Conservation (phyloP, 345 rosid genomes). For the Leavenworthia alabamica region DNA sequence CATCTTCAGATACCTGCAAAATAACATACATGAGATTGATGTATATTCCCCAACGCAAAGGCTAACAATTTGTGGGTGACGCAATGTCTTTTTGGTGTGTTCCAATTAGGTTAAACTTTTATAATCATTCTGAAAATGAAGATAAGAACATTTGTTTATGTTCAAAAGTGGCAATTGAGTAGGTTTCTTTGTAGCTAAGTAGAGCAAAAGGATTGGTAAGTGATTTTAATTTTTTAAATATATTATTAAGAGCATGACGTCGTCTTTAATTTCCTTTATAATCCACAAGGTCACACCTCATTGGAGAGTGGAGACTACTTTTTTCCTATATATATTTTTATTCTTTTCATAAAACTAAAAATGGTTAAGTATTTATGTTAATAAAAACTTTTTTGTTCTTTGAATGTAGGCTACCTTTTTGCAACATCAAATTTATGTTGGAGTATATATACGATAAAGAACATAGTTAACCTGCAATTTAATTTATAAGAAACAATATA, state of each 20-base stretch:
- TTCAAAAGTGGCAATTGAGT: background rate
- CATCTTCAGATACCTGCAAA: background rate
- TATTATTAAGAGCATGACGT: too few species aligned
- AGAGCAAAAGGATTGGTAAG: slow-evolving; percentile 16
- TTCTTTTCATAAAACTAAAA: background rate
- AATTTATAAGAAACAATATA: too few species aligned
- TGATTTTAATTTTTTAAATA: background rate
- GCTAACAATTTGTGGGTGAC: too few species aligned
- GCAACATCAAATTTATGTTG: background rate
- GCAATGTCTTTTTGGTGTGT: slow-evolving; percentile 17
- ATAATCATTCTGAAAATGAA: background rate
- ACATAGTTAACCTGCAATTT: background rate
- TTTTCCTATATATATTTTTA: background rate
- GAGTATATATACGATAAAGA: background rate
- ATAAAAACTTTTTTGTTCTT: background rate
- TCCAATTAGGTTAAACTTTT: slow-evolving; percentile 7
- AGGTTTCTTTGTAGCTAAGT: slow-evolving; percentile 24
- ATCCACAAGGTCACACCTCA: too few species aligned
- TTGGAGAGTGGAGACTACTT: too few species aligned
- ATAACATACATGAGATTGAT: background rate
- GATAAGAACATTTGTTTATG: background rate
- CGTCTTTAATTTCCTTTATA: too few species aligned
- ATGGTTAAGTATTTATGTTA: background rate
- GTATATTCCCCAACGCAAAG: too few species aligned
- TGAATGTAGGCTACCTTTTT: slow-evolving; percentile 24